Base-by-base conservation (phyloP, 1,284 basidiomycete genomes). In the Xerocomus nothofagi region DNA sequence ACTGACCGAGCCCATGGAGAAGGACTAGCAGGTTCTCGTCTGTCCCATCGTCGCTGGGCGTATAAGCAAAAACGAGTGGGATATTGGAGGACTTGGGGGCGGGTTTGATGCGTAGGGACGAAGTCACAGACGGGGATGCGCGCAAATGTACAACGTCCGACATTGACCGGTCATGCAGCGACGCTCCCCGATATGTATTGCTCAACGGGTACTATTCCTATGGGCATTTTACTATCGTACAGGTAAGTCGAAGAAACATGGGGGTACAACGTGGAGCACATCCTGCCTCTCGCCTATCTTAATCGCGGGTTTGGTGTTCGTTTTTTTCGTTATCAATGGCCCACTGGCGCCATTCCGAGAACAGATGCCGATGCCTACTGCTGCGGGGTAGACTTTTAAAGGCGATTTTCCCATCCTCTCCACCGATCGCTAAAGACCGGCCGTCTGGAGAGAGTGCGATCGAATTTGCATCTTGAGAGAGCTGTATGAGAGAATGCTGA, bases 1-100 rank as follows among this genome's bases (percentile, higher is more conserved):
- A 54, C 80, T 54, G 58, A 91, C 92, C 92, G 27, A 96, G 78
- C 0, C 93, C 93, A 57, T 97, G 93, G 17, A 96, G 75, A 44
- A 97, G 76, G 51, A 97, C 78, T 27, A 97, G 69, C 23, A 96
- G 68, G 66, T 96, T 97, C 63, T 91, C 86, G 59, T 96, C 92
- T 14, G 83, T 87, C 23, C 89, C 90, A 64, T 91, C 88, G 51
- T 84, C 80, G 54, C 87, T 88, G 11, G 85, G 72, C 15, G 67
- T 56, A 63, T 91, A 93, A 9, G 71, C 72, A 65, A 86, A 88
- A 23, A 79, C 77, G 12, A 81, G 73, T 5, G 77, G 70, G 30
- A 88, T 74, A 14, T 66, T 65, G 11, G 70, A 65, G 3, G 66
- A 53, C 40, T 71, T 72, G 0, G 87, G 88, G 4, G 69, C 49